These are phyloP conservation scores for Suhomyces bolitotheri DNA, from an alignment of 1,139 yeast genomes.

Conservation along the genomic window DNA sequence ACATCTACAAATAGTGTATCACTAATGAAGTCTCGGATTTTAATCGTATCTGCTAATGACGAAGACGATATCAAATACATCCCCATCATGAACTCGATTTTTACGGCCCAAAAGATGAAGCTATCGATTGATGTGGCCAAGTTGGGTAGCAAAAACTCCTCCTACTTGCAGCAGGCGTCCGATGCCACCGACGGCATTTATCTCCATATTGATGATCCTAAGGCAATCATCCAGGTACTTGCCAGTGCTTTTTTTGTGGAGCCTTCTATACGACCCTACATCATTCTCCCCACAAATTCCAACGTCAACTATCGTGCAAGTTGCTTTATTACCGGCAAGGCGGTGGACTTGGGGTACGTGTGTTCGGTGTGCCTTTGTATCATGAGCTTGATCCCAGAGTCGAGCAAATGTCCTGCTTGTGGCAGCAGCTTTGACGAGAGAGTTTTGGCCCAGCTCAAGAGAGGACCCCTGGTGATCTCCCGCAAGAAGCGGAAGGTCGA, in stretches of 20 bases:
- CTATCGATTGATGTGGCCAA: constrained; percentile 90
- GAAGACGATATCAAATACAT: constrained; percentile 83
- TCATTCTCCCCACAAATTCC: constrained; percentile 80
- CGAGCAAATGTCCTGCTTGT: constrained; percentile 59
- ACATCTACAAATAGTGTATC: constrained; percentile 25
- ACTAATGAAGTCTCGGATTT: constrained; percentile 65
- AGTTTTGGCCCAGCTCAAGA: constrained; percentile 40
- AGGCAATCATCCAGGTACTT: constrained; percentile 70
- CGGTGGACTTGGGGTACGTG: constrained; percentile 91
- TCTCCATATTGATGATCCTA: constrained; percentile 68
- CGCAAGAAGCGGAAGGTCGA: constrained; percentile 38
- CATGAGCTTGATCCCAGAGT: constrained; percentile 59
- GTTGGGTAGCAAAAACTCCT: constrained; percentile 66
- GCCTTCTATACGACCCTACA: constrained; percentile 71
- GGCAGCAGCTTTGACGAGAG: constrained; percentile 53
- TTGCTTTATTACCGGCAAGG: constrained; percentile 84
- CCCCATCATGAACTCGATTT: constrained; percentile 92
- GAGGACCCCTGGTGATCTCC: constrained; percentile 53
- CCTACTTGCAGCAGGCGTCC: constrained; percentile 91
- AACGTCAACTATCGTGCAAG: constrained; percentile 94
- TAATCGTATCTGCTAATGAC: constrained; percentile 74
- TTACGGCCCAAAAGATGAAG: constrained; percentile 92
- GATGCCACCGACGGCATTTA: constrained; percentile 95
- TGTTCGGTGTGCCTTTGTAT: constrained; percentile 93
- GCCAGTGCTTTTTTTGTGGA: constrained; percentile 76